Evolutionary conservation across 768 basidiomycete species (phyloP), one percentile per base, ranked within the genome.

Genomic region (Suillus weaverae): DNA sequence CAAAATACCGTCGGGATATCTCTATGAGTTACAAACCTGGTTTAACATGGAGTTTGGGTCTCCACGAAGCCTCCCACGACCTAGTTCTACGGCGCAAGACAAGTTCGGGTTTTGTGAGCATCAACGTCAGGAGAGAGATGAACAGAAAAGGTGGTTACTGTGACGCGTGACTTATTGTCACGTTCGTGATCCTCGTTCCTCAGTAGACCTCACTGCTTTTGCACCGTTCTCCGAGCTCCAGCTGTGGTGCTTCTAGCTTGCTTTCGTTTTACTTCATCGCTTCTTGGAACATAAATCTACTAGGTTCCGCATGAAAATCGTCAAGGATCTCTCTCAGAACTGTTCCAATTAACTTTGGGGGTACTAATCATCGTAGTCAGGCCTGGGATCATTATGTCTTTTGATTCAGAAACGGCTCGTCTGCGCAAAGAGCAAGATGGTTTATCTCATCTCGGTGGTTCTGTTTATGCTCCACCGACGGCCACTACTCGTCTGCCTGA

Each of bases 401-500:
- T 70, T 69, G 75, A 76, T 61, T 55, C 75, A 60, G 75, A 77
- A 67, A 36, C 72, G 20, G 50, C 67, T 41, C 75, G 75, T 66
- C 60, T 67, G 39, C 75, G 74, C 60, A 75, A 69, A 64, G 74
- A 74, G 64, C 64, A 67, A 13, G 62, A 67, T 59, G 51, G 48
- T 30, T 39, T 35, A 48, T 38, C 61, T 30, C 64, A 35, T 36
- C 62, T 64, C 4, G 62, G 62, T 50, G 64, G 63, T 63, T 77
- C 80, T 56, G 70, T 75, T 66, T 78, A 80, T 65, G 74, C 79
- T 10, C 77, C 80, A 33, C 74, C 81, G 20, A 59, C 73, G 9
- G 77, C 69, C 63, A 64, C 81, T 59, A 62, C 79, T 59, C 79
- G 81, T 38, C 69, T 80, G 22, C 76, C 82, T 66, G 86, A 86